phyloP scores from a whole-genome alignment of 179 eudicot species.

The Amaranthus tricolor region DNA sequence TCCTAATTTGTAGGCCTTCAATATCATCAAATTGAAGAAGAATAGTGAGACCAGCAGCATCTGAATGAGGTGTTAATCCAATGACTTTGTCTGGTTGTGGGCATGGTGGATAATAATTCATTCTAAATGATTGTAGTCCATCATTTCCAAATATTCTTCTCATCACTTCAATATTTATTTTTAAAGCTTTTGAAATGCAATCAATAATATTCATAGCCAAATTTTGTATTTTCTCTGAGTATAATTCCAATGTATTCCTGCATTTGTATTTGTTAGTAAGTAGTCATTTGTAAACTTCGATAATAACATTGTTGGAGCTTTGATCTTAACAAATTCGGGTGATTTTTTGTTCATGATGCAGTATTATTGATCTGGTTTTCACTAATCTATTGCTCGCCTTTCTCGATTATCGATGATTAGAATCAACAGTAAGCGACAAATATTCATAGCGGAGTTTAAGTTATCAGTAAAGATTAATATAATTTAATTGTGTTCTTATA shows the following conservation, averaged over 20 bases:
- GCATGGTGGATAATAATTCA: slow-evolving; percentile 63
- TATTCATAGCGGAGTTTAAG: no score
- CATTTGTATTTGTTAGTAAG: background rate
- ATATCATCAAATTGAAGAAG: slow-evolving; percentile 52
- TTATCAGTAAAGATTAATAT: no score
- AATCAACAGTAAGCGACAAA: no score
- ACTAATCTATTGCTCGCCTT: no score
- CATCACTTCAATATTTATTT: slow-evolving; percentile 25
- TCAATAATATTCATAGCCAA: slow-evolving; percentile 31
- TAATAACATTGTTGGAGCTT: background rate
- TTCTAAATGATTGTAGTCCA: slow-evolving; percentile 45
- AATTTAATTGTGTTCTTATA: no score
- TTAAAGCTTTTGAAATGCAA: slow-evolving; percentile 36
- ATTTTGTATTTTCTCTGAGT: slow-evolving; percentile 28
- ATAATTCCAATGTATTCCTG: slow-evolving; percentile 38
- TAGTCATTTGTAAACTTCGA: no score
- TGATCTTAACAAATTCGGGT: background rate
- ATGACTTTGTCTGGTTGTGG: slow-evolving; percentile 47
- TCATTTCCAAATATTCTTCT: slow-evolving; percentile 30
- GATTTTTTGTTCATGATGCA: no score
- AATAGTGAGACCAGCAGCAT: slow-evolving; percentile 42
- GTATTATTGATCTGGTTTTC: no score
- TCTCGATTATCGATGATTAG: no score
- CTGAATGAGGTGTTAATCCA: slow-evolving; percentile 55
- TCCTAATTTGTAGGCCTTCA: slow-evolving; percentile 52